Evolutionary conservation across 2,329 filamentous ascomycete genomes (phyloP).

Genomic region (Cladophialophora carrionii): DNA sequence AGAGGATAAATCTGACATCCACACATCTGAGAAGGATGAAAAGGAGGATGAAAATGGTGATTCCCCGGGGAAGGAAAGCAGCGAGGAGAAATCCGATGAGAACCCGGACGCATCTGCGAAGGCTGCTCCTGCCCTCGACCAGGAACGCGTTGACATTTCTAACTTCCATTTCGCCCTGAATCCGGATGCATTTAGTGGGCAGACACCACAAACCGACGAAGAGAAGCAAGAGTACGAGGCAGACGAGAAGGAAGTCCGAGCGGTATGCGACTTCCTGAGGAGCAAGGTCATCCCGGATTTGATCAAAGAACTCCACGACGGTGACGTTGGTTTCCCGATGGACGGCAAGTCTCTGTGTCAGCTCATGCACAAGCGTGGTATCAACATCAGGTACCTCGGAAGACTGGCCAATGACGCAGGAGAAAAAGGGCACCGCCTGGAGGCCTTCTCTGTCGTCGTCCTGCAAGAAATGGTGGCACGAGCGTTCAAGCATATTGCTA

Average conservation of each 20-base stretch:
- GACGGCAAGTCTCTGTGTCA: slow-evolving; percentile 89
- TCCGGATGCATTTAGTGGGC: slow-evolving; percentile 92
- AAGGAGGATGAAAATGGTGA: slow-evolving; percentile 49
- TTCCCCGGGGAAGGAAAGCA: slow-evolving; percentile 48
- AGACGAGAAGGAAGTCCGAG: slow-evolving; percentile 86
- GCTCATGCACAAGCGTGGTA: slow-evolving; percentile 91
- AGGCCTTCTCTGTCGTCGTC: slow-evolving; percentile 75
- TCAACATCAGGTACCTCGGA: slow-evolving; percentile 96
- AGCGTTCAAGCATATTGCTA: slow-evolving; percentile 89
- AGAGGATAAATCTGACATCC: slow-evolving; percentile 38
- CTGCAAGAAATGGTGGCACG: slow-evolving; percentile 93
- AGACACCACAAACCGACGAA: slow-evolving; percentile 83
- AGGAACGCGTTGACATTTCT: slow-evolving; percentile 79
- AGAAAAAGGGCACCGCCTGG: slow-evolving; percentile 69
- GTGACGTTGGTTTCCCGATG: slow-evolving; percentile 96
- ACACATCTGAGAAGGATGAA: slow-evolving; percentile 41
- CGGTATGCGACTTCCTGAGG: slow-evolving; percentile 77
- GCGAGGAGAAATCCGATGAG: slow-evolving; percentile 48
- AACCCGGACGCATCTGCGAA: slow-evolving; percentile 44
- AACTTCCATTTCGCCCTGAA: slow-evolving; percentile 88
- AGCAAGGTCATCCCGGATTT: slow-evolving; percentile 80
- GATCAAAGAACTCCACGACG: slow-evolving; percentile 82
- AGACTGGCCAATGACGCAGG: slow-evolving; percentile 72
- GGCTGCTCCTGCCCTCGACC: slow-evolving; percentile 44
- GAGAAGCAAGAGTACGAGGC: slow-evolving; percentile 81